Evolutionary conservation across 225 moss, liverwort and hornwort genomes (phyloP), one percentile per base, ranked within the genome.

Genomic region (Anthoceros angustus): DNA sequence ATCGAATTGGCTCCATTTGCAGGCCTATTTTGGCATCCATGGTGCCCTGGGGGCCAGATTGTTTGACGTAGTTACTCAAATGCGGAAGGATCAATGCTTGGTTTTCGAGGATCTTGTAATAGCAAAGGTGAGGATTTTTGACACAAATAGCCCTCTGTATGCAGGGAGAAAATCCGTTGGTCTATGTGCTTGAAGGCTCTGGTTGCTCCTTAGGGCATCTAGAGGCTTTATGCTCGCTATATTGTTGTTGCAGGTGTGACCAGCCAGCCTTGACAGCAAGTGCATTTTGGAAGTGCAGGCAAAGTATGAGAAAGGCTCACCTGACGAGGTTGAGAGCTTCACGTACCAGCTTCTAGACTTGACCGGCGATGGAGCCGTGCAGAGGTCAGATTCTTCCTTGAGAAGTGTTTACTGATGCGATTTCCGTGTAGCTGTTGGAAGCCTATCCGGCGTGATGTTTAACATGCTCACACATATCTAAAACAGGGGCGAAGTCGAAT

Each of bases 401-500:
- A 4, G 4, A 1, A 32, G 32, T 32, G 32, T 32, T 32, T 1
- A 32, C 4, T 4, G 32, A 32, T 32, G 66, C 12, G 7, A 14
- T 66, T 16, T 66, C 16, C 21, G 7, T 18, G 40, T 8, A 10
- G 18, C 42, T 39, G 39, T 66, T 4, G 41, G 12, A 41, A 11
- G 69, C n/a, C 60, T 68, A 15, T 4, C 50, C 4, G 12, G 25
- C 68, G 42, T 32, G 2, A 12, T 43, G 64, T 62, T 10, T 14
- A 39, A 14, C 7, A 21, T 42, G 26, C 26, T 63, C 12, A 62
- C 21, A 45, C 26, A 41, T 71, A 26, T 71, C 64, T 66, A 64
- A 65, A 80, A 73, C 89, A 93, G 92, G 84, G 66, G 86, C 74
- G 98, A 98, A 73, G 72, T 89, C 74, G 98, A 98, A 76, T 87